phyloP scores from a whole-genome alignment of 1,284 basidiomycete genomes.

The Ustilago crameri region DNA sequence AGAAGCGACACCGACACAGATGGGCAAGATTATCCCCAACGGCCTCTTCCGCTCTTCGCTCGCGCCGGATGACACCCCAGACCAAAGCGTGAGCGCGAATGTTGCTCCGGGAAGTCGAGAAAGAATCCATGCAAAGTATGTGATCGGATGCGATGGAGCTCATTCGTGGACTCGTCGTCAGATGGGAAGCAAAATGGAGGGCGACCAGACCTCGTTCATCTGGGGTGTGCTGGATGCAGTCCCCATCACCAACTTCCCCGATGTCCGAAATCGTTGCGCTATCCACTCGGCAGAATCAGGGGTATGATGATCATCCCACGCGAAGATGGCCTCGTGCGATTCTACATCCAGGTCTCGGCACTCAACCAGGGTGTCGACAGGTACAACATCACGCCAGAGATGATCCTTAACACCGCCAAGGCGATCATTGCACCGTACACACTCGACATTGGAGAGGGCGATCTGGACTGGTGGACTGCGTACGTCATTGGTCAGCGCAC shows the following conservation, averaged over 20 bases:
- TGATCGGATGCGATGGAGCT: conserved; percentile 44
- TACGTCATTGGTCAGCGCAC: conserved; percentile 46
- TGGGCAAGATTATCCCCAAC: conserved; percentile 34
- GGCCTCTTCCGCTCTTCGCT: conserved; percentile 34
- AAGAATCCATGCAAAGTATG: conserved; percentile 39
- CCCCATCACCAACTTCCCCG: conserved; percentile 71
- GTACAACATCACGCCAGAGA: conserved; percentile 73
- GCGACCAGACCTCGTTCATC: conserved; percentile 68
- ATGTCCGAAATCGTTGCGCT: conserved; percentile 78
- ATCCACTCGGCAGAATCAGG: conserved; percentile 73
- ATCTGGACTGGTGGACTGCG: conserved; percentile 78
- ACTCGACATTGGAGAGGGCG: conserved; percentile 72
- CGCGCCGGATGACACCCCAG: conserved; percentile 25
- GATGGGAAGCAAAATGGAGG: conserved; percentile 62
- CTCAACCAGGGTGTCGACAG: conserved; percentile 76
- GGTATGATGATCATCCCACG: conserved; percentile 80
- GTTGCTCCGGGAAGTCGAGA: conserved; percentile 22
- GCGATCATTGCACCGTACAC: conserved; percentile 78
- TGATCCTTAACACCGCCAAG: conserved; percentile 75
- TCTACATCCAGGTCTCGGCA: conserved; percentile 78
- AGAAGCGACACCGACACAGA: conserved; percentile 31
- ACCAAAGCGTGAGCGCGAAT: background rate
- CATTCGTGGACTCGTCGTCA: conserved; percentile 36
- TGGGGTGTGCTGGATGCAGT: conserved; percentile 61
- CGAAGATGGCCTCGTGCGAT: conserved; percentile 74